These are phyloP conservation scores for Elsinoe perseae DNA, from an alignment of 2,329 filamentous ascomycete species.

Conservation along the genomic window DNA sequence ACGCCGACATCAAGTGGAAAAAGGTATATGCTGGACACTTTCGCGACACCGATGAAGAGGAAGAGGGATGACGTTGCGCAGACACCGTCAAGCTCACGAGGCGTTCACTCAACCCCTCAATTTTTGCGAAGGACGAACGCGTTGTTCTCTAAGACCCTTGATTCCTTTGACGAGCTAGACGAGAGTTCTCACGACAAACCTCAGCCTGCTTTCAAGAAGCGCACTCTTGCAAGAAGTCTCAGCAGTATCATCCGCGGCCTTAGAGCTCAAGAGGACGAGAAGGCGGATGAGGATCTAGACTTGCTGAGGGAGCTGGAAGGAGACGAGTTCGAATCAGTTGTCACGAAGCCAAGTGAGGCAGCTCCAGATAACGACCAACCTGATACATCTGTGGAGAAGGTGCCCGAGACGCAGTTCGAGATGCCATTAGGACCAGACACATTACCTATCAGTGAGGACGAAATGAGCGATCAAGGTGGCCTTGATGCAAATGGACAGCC, in stretches of 20 bases:
- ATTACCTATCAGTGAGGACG: constrained; percentile 50
- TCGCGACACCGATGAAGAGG: constrained; percentile 56
- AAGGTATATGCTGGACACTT: constrained; percentile 53
- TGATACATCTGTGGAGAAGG: constrained; percentile 18
- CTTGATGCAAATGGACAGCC: constrained; percentile 52
- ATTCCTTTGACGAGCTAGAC: constrained; percentile 53
- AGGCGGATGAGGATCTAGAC: constrained; percentile 65
- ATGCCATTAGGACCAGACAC: constrained; percentile 42
- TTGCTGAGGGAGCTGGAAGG: constrained; percentile 63
- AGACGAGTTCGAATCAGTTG: background rate
- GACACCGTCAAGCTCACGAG: constrained; percentile 41
- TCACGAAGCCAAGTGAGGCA: constrained; percentile 23
- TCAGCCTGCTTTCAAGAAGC: constrained; percentile 36
- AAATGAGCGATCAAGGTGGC: constrained; percentile 31
- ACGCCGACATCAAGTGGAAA: constrained; percentile 52
- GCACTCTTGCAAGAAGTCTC: constrained; percentile 55
- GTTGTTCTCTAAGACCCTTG: constrained; percentile 33
- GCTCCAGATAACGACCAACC: constrained; percentile 20
- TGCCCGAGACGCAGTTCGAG: constrained; percentile 29
- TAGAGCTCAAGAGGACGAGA: constrained; percentile 61
- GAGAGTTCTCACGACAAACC: constrained; percentile 30
- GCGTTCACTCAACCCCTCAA: constrained; percentile 54
- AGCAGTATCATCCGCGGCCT: constrained; percentile 67
- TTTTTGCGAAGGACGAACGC: constrained; percentile 54
- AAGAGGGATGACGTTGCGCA: constrained; percentile 34